phyloP scores from a whole-genome alignment of 2,329 filamentous ascomycete species.

The Leptographium procerum region DNA sequence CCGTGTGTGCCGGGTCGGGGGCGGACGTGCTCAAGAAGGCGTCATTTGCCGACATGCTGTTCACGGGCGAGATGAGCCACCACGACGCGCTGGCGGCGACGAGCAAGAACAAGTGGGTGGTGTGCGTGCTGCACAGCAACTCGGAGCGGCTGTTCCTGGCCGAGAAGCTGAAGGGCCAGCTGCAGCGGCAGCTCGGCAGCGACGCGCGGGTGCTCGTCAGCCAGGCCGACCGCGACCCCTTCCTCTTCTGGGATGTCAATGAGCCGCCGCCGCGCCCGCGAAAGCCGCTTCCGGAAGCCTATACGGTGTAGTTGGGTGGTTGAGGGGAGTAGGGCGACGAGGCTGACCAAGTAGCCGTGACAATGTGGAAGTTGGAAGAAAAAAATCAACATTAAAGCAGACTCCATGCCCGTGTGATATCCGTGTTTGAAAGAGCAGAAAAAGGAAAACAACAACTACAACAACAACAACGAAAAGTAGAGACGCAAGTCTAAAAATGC shows the following conservation, averaged over 20 bases:
- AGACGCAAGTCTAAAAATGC: too few relatives aligned
- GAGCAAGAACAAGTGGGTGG: slow-evolving; percentile 70
- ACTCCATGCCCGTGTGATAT: too few relatives aligned
- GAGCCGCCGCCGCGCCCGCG: not conserved
- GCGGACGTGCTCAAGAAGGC: slow-evolving; percentile 60
- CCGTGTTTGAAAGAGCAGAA: too few relatives aligned
- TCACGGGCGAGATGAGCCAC: slow-evolving; percentile 89
- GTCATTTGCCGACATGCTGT: slow-evolving; percentile 60
- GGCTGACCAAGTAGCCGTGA: too few relatives aligned
- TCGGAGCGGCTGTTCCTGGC: slow-evolving; percentile 76
- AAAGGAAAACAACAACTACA: too few relatives aligned
- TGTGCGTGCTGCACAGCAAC: slow-evolving; percentile 87
- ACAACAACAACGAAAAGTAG: not conserved
- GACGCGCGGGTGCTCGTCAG: slow-evolving; percentile 61
- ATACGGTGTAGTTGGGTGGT: not conserved
- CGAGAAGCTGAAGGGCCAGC: slow-evolving; percentile 54
- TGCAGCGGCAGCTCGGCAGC: slow-evolving; percentile 46
- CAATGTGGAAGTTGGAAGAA: too few relatives aligned
- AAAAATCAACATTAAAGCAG: too few relatives aligned
- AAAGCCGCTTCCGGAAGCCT: not conserved
- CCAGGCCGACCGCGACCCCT: slow-evolving; percentile 75
- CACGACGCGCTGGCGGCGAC: slow-evolving; percentile 82
- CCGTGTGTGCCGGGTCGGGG: slow-evolving; percentile 84
- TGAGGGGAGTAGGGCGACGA: not conserved
- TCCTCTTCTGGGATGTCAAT: slow-evolving; percentile 54